A percentile compares a stretch with the other conserved stretches of the same genome.
Evolutionary conservation across 1,139 yeast species (phyloP).

Genomic region (Candida glucosophila): DNA sequence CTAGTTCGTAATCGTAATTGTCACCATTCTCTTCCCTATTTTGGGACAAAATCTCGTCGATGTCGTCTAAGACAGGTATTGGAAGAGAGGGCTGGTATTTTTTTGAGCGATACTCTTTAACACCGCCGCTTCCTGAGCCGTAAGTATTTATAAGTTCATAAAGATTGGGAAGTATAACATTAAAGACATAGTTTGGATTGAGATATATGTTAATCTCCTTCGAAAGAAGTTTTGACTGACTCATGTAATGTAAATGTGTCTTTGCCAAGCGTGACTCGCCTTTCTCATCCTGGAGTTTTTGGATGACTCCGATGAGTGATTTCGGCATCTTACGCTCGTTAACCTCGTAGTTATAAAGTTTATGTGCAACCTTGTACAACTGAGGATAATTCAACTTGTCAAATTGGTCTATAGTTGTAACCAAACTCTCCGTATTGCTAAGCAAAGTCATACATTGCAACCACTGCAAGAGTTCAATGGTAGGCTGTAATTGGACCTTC

Average conservation of each 20-base stretch:
- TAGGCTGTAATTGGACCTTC: slow-evolving; percentile 59
- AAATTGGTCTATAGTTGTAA: slow-evolving; percentile 48
- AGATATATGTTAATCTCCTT: slow-evolving; percentile 37
- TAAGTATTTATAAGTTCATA: slow-evolving; percentile 51
- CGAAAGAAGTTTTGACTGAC: slow-evolving; percentile 31
- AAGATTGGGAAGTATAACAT: slow-evolving; percentile 49
- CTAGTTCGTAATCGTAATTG: slow-evolving; percentile 27
- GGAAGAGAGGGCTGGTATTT: slow-evolving; percentile 60
- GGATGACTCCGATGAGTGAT: slow-evolving; percentile 26
- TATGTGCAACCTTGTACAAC: slow-evolving; percentile 53
- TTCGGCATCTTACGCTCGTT: slow-evolving; percentile 61
- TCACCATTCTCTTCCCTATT: slow-evolving; percentile 25
- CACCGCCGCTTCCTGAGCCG: slow-evolving; percentile 55
- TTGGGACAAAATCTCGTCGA: slow-evolving; percentile 45
- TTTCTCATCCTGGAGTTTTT: slow-evolving; percentile 25
- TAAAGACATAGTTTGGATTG: slow-evolving; percentile 41
- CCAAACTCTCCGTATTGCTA: slow-evolving; percentile 46
- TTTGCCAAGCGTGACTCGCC: slow-evolving; percentile 30
- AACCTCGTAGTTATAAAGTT: slow-evolving; percentile 77
- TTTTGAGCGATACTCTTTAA: slow-evolving; percentile 34
- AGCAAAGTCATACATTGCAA: slow-evolving; percentile 72
- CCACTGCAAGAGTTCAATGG: slow-evolving; percentile 82
- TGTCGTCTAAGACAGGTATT: slow-evolving; percentile 46
- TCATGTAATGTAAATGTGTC: slow-evolving; percentile 31
- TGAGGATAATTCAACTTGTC: slow-evolving; percentile 62